phyloP scores from a whole-genome alignment of 352 stramenopile genomes.

The Pythium rhizo-oryzae region DNA sequence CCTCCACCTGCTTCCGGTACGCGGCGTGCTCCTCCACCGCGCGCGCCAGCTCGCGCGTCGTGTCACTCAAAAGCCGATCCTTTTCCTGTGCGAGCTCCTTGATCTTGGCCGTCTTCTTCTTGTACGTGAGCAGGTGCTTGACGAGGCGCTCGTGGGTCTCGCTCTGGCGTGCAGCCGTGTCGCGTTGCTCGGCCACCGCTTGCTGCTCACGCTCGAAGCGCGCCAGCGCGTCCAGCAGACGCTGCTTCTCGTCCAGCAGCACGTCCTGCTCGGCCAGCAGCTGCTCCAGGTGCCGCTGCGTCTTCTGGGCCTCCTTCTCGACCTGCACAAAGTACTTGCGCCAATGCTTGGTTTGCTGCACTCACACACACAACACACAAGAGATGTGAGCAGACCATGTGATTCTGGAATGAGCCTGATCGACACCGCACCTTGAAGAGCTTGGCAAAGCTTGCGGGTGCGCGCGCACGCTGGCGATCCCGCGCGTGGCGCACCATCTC shows the following conservation, averaged over 20 bases:
- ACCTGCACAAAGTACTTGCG: slow-evolving; percentile 69
- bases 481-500: slow-evolving; percentile 62
- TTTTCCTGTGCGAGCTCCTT: slow-evolving; percentile 51
- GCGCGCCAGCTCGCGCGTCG: slow-evolving; percentile 35
- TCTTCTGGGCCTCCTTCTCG: slow-evolving; percentile 40
- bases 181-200: slow-evolving; percentile 26
- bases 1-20: slow-evolving; percentile 38
- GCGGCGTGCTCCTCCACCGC: slow-evolving; percentile 34
- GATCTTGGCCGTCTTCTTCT: slow-evolving; percentile 60
- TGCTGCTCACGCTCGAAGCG: slow-evolving; percentile 32
- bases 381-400: too few relatives aligned
- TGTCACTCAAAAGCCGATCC: slow-evolving; percentile 36
- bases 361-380: too few relatives aligned
- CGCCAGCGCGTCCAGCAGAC: slow-evolving; percentile 29
- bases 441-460: slow-evolving; percentile 51
- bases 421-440: slow-evolving; percentile 52
- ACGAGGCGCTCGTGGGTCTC: slow-evolving; percentile 27
- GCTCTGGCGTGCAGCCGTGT: not conserved
- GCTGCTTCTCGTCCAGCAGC: slow-evolving; percentile 33
- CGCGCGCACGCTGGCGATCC: slow-evolving; percentile 47
- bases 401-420: too few relatives aligned
- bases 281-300: slow-evolving; percentile 40
- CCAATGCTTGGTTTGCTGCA: slow-evolving; percentile 71
- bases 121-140: slow-evolving; percentile 45
- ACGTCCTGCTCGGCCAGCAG: slow-evolving; percentile 39